Conservation (phyloP, 768 basidiomycete genomes). For the Lentinula aciculospora region DNA sequence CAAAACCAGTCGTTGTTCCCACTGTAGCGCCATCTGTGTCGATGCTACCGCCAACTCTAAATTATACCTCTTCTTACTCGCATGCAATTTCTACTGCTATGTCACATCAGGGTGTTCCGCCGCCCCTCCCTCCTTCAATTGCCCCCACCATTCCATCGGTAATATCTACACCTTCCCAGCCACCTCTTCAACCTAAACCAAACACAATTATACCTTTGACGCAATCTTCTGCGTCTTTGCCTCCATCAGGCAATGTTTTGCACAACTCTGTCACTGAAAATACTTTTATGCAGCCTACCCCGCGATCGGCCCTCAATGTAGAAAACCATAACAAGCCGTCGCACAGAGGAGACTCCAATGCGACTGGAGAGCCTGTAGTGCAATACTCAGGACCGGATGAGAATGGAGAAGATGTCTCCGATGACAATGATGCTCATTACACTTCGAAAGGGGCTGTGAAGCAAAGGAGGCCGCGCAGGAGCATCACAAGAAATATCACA, state of each 20-base stretch:
- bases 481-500: background rate
- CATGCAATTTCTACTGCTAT: background rate
- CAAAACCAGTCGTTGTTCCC: background rate
- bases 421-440: background rate
- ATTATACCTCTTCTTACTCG: background rate
- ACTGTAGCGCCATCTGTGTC: background rate
- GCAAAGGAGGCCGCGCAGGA: background rate
- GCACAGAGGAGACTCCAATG: background rate
- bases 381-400: background rate
- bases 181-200: background rate
- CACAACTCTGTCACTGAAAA: background rate
- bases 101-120: background rate
- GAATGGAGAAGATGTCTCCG: background rate
- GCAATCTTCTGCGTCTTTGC: background rate
- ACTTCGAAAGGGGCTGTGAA: background rate
- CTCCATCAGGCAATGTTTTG: background rate
- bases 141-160: background rate
- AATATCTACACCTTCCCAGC: constrained; percentile 5
- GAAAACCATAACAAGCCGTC: background rate
- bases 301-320: background rate
- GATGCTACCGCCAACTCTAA: background rate
- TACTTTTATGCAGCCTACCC: background rate
- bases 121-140: background rate
- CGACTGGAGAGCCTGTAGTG: background rate
- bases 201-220: constrained; percentile 4